A percentile compares a stretch with the other conserved stretches of the same genome.
Conservation (phyloP, 306 rosid species). For the Castanea mollissima region DNA sequence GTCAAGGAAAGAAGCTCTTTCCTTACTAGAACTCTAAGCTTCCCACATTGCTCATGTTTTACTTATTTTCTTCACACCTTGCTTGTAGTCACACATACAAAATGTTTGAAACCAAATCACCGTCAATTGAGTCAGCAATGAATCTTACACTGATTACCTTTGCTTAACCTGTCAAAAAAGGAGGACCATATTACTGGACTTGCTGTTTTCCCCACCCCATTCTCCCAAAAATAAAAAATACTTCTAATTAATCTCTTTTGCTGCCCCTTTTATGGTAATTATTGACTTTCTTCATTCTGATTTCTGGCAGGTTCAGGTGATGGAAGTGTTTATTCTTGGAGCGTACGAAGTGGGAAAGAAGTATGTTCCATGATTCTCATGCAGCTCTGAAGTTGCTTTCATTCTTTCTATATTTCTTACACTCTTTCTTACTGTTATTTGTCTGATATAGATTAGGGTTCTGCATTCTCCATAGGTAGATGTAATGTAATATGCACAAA, state of each 20-base stretch:
- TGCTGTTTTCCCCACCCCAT: not conserved
- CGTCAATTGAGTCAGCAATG: no score
- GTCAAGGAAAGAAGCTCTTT: no score
- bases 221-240: not conserved
- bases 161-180: not conserved
- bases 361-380: slow-evolving; percentile 34
- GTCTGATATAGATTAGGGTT: not conserved
- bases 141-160: not conserved
- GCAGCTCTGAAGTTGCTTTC: slow-evolving; percentile 11
- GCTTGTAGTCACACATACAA: no score
- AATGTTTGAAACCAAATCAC: no score
- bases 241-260: slow-evolving; percentile 13
- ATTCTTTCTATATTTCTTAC: not conserved
- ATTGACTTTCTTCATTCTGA: slow-evolving; percentile 14
- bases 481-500: not conserved
- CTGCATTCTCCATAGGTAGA: not conserved
- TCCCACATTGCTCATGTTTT: no score
- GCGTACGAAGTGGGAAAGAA: slow-evolving; percentile 83
- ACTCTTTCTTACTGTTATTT: not conserved
- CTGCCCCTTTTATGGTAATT: slow-evolving; percentile 19
- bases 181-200: not conserved
- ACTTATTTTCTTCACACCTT: no score
- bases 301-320: slow-evolving; percentile 78
- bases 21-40: no score
- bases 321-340: slow-evolving; percentile 92